Evolutionary conservation across 345 rosid species (phyloP), one percentile per base, ranked within the genome.

Genomic region (Garcia nutans): DNA sequence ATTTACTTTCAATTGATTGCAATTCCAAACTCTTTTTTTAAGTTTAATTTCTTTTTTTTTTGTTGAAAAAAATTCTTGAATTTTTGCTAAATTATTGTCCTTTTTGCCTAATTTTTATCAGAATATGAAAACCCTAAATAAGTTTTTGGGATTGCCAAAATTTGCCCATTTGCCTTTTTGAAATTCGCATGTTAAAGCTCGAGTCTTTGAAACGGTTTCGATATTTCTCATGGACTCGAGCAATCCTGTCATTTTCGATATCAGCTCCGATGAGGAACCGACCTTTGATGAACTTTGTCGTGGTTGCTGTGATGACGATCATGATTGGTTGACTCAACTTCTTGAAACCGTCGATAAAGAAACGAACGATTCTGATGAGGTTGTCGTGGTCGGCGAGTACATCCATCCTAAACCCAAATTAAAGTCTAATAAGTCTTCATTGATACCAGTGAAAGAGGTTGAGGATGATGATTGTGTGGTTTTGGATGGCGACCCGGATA

Each of bases 211-310:
- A 15, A 3, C 24, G 13, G 10, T n/a, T 15, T 56, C 23, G 63
- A 12, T 33, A 5, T 37, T 28, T 20, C 42, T 44, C 12, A 67
- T 66, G 73, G 77, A 37, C 56, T 41, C 77, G 58, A 68, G 33
- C 33, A 71, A 44, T 44, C 72, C 82, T 0, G 71, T 70, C 37
- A 70, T 87, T 17, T 83, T 87, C 61, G 89, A 88, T 41, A 77
- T 88, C 74, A 88, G 92, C 77, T 90, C 94, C 62, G 92, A 87
- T 56, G 92, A 90, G 23, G 94, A 88, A 58, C 63, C 64, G 74
- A 59, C 82, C 15, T 63, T 79, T 57, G 80, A 71, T 31, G 80
- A 68, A 10, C 71, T 78, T 17, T 72, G 37, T 23, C 45, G 68
- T 31, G 62, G 37, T 23, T 50, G 68, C 33, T 55, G 58, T 61